Evolutionary conservation across 2,329 filamentous ascomycete species (phyloP), one percentile per base, ranked within the genome.

Genomic region (Pseudopyricularia cyperi): DNA sequence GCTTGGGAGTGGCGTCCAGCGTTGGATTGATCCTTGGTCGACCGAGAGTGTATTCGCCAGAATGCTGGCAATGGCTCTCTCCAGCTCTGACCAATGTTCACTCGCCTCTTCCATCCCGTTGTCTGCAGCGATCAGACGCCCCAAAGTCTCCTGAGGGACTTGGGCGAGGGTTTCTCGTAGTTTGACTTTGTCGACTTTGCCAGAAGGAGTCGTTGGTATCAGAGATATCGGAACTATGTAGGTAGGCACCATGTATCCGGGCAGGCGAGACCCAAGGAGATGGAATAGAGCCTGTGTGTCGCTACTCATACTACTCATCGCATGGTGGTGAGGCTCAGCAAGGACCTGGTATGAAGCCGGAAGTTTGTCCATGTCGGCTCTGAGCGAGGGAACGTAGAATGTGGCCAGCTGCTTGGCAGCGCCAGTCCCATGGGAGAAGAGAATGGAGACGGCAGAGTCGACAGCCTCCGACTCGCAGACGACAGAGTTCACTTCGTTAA

Each of bases 181-280:
- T 3, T 64, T 61, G 12, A 66, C 61, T 54, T 77, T 78, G 61
- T 95, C 82, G 4, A 85, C 73, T 63, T 95, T 95, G 2, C 85
- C 86, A 54, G 87, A 86, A 0, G 77, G 62, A 0, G 85, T 94
- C 58, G 83, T 74, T 0, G 89, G 89, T 42, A 95, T 71, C 1
- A 65, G 61, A 1, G 79, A 76, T 7, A 95, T 71, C 0, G 86
- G 85, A 6, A 96, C 69, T 3, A 94, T 66, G 54, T 82, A 78
- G 0, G 80, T 80, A 0, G 90, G 90, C 1, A 94, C 66, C 87
- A 93, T 93, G 63, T 95, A 95, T 0, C 66, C 60, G 0, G 88
- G 83, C 1, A 96, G 66, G 0, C 69, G 68, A 3, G 73, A 68
- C 42, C 70, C 65, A 0, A 94, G 63, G 1, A 65, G 62, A 2